Base-by-base conservation (phyloP, 1,284 basidiomycete species). In the Amylostereum chailletii region DNA sequence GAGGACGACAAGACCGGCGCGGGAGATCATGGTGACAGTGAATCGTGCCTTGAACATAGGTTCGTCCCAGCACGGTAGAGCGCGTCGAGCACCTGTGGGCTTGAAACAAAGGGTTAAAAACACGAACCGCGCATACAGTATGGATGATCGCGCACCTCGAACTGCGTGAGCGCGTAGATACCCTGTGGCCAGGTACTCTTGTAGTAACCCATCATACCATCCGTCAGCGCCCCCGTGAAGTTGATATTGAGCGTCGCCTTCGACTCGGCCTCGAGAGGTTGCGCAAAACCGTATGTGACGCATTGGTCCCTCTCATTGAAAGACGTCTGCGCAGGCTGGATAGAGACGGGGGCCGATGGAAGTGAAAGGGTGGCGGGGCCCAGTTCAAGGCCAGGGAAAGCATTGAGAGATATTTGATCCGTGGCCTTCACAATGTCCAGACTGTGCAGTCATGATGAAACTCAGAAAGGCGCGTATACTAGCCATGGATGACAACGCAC, bases 61-160 rank as follows among this genome's bases (percentile, higher is more conserved):
- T 65, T 98, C 94, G 64, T 97, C 95, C 90, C 90, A 98, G 66
- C 80, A 86, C 30, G 90, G 90, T 66, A 92, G 90, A 7, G 86
- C 84, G 47, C 81, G 75, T 51, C 94, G 75, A 3, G 93, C 93
- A 51, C 85, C 82, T 30, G 92, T 96, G 26, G 94, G 85, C 83
- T 97, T 19, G 19, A 19, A 70, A 49, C 72, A 69, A 53, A 59
- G 60, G 47, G 60, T 62, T 4, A 63, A 54, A 7, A n/a, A 19
- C 26, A 33, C 40, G 34, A 32, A 3, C 19, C 38, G 41, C 42
- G 33, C 10, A 26, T 19, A 42, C 6, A 44, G 29, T 10, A 40
- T 40, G 11, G 11, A n/a, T 19, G 5, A 34, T n/a, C 33, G 58
- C 60, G 49, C 53, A 81, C 85, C 71, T 85, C 83, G 54, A 88